Evolutionary conservation across 2,329 filamentous ascomycete species (phyloP), one percentile per base, ranked within the genome.

Genomic region (Magnaporthiopsis rhizophila): DNA sequence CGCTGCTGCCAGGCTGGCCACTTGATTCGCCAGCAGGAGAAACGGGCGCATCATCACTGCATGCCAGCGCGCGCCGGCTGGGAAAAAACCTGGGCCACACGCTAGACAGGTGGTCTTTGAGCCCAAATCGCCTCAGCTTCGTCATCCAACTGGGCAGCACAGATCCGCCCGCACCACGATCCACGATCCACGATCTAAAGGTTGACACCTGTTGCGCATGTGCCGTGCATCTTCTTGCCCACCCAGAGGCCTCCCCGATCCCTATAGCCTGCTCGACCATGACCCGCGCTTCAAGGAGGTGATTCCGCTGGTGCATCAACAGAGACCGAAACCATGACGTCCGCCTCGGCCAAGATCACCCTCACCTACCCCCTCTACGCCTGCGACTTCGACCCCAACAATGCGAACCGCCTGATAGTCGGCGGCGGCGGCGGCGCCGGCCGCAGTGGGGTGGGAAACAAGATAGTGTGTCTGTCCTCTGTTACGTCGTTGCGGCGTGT

Each of bases 361-460:
- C 84, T 96, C 68, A 85, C 87, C 65, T 97, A 94, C 76, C 93
- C 93, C 61, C 84, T 96, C 65, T 97, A 92, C 75, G 87, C 89
- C 64, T 90, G 92, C 74, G 92, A 92, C 72, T 97, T 96, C 75
- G 92, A 96, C 73, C 91, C 89, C 62, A 84, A 89, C 71, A 87
- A 96, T 78, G 83, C 88, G 66, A 85, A 85, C 67, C 87, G 88
- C 68, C 81, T 97, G 30, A 79, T 97, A 11, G 90, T 97, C 53
- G 92, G 89, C 66, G 94, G 94, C 63, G 94, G 94, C 67, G 94
- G 94, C 68, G 94, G 94, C 62, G 87, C 91, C 68, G 87, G 90
- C 61, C 86, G 86, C 68, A 92, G 86, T 69, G 92, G 92, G 59
- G 90, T 97, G 28, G 87, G 88, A 65, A 97, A 97, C 80, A 92